Percentiles rank a stretch among this genome's conserved stretches.
phyloP scores from a whole-genome alignment of 257 asterid genomes.

The Forsythia viridissima region DNA sequence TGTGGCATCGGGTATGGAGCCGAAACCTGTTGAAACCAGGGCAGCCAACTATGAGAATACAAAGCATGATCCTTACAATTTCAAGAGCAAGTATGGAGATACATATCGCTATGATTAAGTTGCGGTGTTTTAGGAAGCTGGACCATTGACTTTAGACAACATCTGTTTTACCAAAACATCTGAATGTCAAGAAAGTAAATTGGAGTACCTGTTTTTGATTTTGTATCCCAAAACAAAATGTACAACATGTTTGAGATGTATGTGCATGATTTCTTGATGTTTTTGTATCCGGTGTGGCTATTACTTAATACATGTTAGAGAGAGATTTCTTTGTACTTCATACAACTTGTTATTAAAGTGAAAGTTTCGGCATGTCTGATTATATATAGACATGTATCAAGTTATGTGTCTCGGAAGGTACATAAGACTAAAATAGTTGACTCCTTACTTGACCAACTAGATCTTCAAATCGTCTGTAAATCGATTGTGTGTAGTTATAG shows the following conservation, averaged over 20 bases:
- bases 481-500: too few species aligned
- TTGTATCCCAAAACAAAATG: background rate
- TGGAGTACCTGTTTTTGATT: background rate
- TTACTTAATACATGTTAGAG: background rate
- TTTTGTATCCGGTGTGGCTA: background rate
- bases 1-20: slow-evolving; percentile 48
- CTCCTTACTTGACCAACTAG: slow-evolving; percentile 7
- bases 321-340: too few species aligned
- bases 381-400: too few species aligned
- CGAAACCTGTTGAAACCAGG: slow-evolving; percentile 58
- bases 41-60: slow-evolving; percentile 48
- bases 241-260: background rate
- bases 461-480: too few species aligned
- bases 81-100: slow-evolving; percentile 62
- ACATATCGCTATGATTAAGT: slow-evolving; percentile 45
- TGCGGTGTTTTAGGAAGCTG: background rate
- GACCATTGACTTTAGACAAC: background rate
- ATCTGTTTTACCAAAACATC: background rate
- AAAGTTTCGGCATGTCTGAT: too few species aligned
- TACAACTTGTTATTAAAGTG: too few species aligned
- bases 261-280: background rate
- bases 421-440: background rate
- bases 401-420: too few species aligned
- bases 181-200: background rate
- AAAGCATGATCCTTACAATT: slow-evolving; percentile 58